phyloP scores from a whole-genome alignment of 148 eudicot species.

The Cornus controversa region DNA sequence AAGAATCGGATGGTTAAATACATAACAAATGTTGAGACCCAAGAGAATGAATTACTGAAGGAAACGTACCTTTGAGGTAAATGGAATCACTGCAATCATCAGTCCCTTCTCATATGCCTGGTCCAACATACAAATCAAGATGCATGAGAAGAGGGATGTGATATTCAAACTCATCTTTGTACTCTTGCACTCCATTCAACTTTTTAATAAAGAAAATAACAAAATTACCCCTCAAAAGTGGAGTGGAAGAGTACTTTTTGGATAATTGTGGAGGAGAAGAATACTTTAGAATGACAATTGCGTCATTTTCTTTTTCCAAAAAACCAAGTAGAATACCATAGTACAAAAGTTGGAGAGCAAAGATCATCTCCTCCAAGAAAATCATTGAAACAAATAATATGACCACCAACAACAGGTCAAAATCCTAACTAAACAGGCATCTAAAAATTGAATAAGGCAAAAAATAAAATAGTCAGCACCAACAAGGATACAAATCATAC shows the following conservation, averaged over 20 bases:
- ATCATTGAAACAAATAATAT: not conserved
- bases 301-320: no score
- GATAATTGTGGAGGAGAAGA: no score
- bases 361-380: not conserved
- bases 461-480: not conserved
- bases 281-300: no score
- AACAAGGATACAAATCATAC: not conserved
- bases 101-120: slow-evolving; percentile 29
- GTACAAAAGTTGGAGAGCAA: no score
- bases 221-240: no score
- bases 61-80: slow-evolving; percentile 21
- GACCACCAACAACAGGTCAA: not conserved
- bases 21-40: not conserved
- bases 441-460: not conserved
- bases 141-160: not conserved
- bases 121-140: not conserved
- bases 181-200: no score
- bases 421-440: not conserved
- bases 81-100: slow-evolving; percentile 28
- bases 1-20: not conserved
- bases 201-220: no score
- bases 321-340: no score
- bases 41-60: not conserved
- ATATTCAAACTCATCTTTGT: no score
- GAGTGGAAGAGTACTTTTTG: no score